Evolutionary conservation across 2,329 filamentous ascomycete species (phyloP).

Genomic region (Trichoderma sp.): DNA sequence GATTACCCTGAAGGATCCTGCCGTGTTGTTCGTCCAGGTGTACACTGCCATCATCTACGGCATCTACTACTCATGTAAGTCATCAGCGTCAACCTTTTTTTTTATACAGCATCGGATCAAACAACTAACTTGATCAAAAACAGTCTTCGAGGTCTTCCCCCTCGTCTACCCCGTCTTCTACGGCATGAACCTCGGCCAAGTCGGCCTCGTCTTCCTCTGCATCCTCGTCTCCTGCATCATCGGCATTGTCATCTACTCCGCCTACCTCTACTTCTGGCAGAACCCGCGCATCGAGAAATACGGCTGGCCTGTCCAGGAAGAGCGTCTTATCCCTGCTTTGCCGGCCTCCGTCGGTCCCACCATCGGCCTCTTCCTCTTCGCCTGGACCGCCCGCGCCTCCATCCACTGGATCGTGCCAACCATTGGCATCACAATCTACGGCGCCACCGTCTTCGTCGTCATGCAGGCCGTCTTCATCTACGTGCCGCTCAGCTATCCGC

Average conservation of each 20-base stretch:
- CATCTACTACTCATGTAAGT: slow-evolving; percentile 58
- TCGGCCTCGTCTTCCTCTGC: slow-evolving; percentile 62
- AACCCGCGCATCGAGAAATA: slow-evolving; percentile 51
- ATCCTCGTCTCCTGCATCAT: slow-evolving; percentile 60
- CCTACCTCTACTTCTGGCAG: slow-evolving; percentile 55
- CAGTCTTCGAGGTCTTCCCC: slow-evolving; percentile 65
- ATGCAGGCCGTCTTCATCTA: slow-evolving; percentile 64
- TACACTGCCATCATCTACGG: slow-evolving; percentile 64
- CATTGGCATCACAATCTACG: slow-evolving; percentile 60
- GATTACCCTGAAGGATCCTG: slow-evolving; percentile 62
- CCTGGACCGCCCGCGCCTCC: slow-evolving; percentile 55
- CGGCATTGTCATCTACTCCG: slow-evolving; percentile 50
- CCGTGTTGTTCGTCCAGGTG: slow-evolving; percentile 62
- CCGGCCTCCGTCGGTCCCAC: slow-evolving; percentile 54
- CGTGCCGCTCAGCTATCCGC: slow-evolving; percentile 57
- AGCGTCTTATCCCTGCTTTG: slow-evolving; percentile 58
- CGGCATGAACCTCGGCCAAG: slow-evolving; percentile 58
- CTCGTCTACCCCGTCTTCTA: slow-evolving; percentile 63
- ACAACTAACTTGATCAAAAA: slow-evolving; percentile 23
- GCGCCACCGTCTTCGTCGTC: slow-evolving; percentile 53
- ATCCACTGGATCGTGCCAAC: slow-evolving; percentile 59
- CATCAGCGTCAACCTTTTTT: background rate
- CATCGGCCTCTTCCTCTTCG: slow-evolving; percentile 62
- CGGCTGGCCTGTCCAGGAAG: slow-evolving; percentile 55
- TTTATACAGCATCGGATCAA: too few species aligned